phyloP scores from a whole-genome alignment of 768 basidiomycete species.

The Boletus huronensis region DNA sequence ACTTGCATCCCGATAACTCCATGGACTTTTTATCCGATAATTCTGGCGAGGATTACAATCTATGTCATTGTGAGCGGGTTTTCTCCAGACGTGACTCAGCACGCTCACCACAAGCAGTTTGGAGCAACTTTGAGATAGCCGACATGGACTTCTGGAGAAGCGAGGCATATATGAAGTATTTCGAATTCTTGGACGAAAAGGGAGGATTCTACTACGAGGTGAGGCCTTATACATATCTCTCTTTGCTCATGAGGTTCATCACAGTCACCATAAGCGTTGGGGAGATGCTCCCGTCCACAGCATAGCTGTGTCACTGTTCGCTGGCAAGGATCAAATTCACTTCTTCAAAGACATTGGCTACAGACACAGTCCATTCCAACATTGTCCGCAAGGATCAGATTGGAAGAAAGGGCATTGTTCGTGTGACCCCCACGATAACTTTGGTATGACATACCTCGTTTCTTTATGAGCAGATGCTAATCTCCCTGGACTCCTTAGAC shows the following conservation, averaged over 20 bases:
- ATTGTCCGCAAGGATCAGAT: constrained; percentile 76
- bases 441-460: constrained; percentile 46
- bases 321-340: constrained; percentile 85
- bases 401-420: constrained; percentile 82
- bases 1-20: constrained; percentile 54
- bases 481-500: constrained; percentile 8
- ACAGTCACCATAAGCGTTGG: constrained; percentile 58
- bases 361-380: constrained; percentile 91
- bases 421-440: constrained; percentile 73
- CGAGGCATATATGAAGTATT: constrained; percentile 79
- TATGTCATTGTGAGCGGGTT: constrained; percentile 54
- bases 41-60: constrained; percentile 58
- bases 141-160: constrained; percentile 81
- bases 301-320: constrained; percentile 87
- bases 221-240: background rate
- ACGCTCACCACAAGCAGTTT: constrained; percentile 48
- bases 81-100: background rate
- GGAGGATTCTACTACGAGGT: constrained; percentile 93
- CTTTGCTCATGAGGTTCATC: constrained; percentile 3
- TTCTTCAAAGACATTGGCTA: constrained; percentile 96
- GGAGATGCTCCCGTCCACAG: constrained; percentile 93
- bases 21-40: constrained; percentile 66
- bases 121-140: constrained; percentile 94
- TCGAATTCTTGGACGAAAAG: constrained; percentile 71
- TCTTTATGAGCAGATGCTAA: constrained; percentile 4